phyloP scores from a whole-genome alignment of 2,329 filamentous ascomycete species.

The Ophiosphaerella korrae region DNA sequence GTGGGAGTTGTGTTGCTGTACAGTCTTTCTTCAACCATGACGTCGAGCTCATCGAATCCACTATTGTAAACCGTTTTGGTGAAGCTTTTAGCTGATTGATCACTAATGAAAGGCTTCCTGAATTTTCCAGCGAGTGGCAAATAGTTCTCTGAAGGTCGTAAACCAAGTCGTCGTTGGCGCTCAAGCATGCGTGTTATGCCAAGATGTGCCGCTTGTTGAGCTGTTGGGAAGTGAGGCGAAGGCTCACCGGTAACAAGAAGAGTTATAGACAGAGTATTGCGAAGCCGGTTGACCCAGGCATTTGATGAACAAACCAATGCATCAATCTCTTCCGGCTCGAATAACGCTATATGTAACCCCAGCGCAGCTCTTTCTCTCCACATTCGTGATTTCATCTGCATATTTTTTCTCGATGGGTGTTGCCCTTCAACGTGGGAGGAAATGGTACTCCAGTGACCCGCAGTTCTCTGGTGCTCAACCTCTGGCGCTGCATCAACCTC shows the following conservation, averaged over 20 bases:
- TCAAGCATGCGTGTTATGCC: slow-evolving; percentile 16
- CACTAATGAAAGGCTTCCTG: slow-evolving; percentile 4
- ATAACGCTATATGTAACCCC: slow-evolving; percentile 7
- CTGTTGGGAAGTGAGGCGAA: slow-evolving; percentile 9
- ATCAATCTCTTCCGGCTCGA: slow-evolving; percentile 14
- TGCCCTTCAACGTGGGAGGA: slow-evolving; percentile 2
- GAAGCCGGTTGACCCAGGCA: slow-evolving; percentile 11
- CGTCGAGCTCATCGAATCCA: slow-evolving; percentile 12
- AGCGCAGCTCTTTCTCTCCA: slow-evolving; percentile 14
- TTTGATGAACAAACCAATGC: slow-evolving; percentile 2
- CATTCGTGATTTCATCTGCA: slow-evolving; percentile 14
- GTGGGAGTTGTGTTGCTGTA: slow-evolving; percentile 59
- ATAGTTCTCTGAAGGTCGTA: slow-evolving; percentile 10
- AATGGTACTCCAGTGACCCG: slow-evolving; percentile 1
- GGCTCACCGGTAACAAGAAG: slow-evolving; percentile 13
- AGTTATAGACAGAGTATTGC: slow-evolving; percentile 17
- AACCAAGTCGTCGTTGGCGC: slow-evolving; percentile 11
- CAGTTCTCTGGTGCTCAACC: not conserved
- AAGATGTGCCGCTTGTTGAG: slow-evolving; percentile 10
- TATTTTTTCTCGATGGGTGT: slow-evolving; percentile 14
- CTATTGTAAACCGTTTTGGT: slow-evolving; percentile 18
- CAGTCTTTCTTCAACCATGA: slow-evolving; percentile 69
- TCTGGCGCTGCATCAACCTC: slow-evolving; percentile 3
- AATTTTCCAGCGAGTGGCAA: slow-evolving; percentile 12
- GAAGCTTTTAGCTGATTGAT: slow-evolving; percentile 1